phyloP scores from a whole-genome alignment of 441 rosid genomes.

The Arabidopsis hybrid region DNA sequence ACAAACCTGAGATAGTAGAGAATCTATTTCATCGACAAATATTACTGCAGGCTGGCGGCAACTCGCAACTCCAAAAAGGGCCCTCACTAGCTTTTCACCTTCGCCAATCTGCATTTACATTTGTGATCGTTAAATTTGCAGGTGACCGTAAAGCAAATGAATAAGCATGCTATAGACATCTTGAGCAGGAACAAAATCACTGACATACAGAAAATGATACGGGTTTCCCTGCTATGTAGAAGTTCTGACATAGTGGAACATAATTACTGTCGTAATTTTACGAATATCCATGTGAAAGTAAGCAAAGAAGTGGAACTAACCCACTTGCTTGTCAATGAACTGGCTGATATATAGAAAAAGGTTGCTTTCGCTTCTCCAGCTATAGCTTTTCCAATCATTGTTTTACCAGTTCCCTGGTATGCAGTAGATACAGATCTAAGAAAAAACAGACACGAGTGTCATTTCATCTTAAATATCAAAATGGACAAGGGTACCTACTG shows the following conservation, averaged over 20 bases:
- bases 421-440: conserved; percentile 31
- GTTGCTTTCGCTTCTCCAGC: conserved; percentile 99
- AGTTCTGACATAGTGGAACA: neutral
- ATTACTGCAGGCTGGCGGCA: conserved; percentile 99
- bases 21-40: conserved; percentile 97
- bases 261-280: neutral
- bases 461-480: conserved; percentile 19
- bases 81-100: conserved; percentile 98
- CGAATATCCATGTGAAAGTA: neutral
- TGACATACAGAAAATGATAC: neutral
- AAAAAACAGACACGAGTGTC: conserved; percentile 16
- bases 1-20: conserved; percentile 90
- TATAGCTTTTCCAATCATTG: conserved; percentile 98
- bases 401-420: conserved; percentile 93
- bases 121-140: conserved; percentile 4
- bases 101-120: conserved; percentile 79
- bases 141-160: conserved; percentile 2
- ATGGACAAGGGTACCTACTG: conserved; percentile 60
- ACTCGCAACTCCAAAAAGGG: conserved; percentile 96
- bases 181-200: neutral
- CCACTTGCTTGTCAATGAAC: conserved; percentile 99
- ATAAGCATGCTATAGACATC: conserved; percentile 24
- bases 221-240: neutral
- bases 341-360: conserved; percentile 95
- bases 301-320: conserved; percentile 52